A percentile compares a stretch with the other conserved stretches of the same genome.
phyloP scores from a whole-genome alignment of 2,329 filamentous ascomycete genomes.

The Neofusicoccum umdonicola region DNA sequence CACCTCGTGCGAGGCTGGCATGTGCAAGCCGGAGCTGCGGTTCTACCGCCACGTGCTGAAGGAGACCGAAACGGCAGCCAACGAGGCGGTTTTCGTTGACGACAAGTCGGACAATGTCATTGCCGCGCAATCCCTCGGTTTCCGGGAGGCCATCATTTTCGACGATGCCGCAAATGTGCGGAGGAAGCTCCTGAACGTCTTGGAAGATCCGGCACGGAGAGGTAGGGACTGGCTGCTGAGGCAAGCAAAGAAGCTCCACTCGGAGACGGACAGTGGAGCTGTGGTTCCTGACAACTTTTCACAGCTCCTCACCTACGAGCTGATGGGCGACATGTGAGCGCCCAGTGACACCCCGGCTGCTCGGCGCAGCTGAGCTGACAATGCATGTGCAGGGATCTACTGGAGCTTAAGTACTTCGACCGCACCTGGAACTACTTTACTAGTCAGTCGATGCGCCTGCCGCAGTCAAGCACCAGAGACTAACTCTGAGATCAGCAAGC shows the following conservation, averaged over 20 bases:
- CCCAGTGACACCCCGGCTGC: no score
- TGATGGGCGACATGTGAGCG: slow-evolving; percentile 22
- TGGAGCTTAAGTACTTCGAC: slow-evolving; percentile 6
- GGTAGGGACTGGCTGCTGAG: slow-evolving; percentile 23
- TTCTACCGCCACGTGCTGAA: slow-evolving; percentile 36
- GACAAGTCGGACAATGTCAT: slow-evolving; percentile 30
- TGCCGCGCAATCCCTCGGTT: slow-evolving; percentile 28
- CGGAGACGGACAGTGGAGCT: slow-evolving; percentile 24
- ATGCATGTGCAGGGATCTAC: slow-evolving; percentile 4
- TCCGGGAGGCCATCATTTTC: slow-evolving; percentile 27
- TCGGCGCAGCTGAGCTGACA: background rate
- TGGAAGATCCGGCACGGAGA: slow-evolving; percentile 24
- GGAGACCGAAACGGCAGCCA: slow-evolving; percentile 19
- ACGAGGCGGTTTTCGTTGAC: slow-evolving; percentile 30
- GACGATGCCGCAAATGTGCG: slow-evolving; percentile 17
- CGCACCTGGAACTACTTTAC: slow-evolving; percentile 31
- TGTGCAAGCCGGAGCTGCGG: slow-evolving; percentile 34
- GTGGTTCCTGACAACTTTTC: slow-evolving; percentile 29
- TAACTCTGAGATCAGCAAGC: background rate
- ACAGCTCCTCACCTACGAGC: slow-evolving; percentile 30
- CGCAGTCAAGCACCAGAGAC: background rate
- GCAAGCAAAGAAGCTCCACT: slow-evolving; percentile 23
- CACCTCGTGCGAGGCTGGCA: slow-evolving; percentile 32
- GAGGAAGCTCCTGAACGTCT: slow-evolving; percentile 21
- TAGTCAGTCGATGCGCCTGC: slow-evolving; percentile 15